A percentile compares a stretch with the other conserved stretches of the same genome.
Conservation (phyloP, 257 asterid genomes). For the Penstemon davidsonii region DNA sequence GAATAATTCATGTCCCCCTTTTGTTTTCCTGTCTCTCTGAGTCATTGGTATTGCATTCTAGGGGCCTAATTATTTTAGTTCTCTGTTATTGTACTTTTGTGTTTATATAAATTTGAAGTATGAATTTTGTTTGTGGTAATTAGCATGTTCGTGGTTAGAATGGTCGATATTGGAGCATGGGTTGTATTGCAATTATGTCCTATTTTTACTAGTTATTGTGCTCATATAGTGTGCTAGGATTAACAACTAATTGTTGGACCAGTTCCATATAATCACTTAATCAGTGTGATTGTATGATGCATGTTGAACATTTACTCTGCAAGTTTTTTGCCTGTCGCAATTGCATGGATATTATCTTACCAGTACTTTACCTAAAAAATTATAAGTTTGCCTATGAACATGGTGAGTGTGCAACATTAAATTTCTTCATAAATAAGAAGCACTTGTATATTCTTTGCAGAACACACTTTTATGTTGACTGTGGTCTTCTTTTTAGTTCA, state of each 20-base stretch:
- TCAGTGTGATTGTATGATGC: neutral
- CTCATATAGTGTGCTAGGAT: no score
- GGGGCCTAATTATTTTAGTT: slow-evolving; percentile 1
- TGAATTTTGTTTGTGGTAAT: neutral
- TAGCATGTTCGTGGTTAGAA: neutral
- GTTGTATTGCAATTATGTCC: neutral
- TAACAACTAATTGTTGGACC: neutral
- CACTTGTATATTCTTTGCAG: neutral
- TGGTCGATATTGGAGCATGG: neutral
- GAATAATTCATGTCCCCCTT: neutral
- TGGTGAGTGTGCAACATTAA: neutral
- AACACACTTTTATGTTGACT: no score
- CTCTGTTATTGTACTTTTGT: neutral
- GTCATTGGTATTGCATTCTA: neutral
- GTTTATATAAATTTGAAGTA: neutral
- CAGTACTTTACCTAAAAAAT: neutral
- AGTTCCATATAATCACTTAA: neutral
- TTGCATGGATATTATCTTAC: neutral
- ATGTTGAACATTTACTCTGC: neutral
- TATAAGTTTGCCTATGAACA: neutral
- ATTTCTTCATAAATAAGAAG: neutral
- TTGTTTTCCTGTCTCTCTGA: neutral
- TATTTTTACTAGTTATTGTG: neutral
- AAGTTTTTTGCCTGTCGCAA: neutral
- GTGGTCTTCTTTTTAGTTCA: no score